A percentile compares a stretch with the other conserved stretches of the same genome.
Evolutionary conservation across 352 stramenopile species (phyloP).

Genomic region (Phytophthora brassicae): DNA sequence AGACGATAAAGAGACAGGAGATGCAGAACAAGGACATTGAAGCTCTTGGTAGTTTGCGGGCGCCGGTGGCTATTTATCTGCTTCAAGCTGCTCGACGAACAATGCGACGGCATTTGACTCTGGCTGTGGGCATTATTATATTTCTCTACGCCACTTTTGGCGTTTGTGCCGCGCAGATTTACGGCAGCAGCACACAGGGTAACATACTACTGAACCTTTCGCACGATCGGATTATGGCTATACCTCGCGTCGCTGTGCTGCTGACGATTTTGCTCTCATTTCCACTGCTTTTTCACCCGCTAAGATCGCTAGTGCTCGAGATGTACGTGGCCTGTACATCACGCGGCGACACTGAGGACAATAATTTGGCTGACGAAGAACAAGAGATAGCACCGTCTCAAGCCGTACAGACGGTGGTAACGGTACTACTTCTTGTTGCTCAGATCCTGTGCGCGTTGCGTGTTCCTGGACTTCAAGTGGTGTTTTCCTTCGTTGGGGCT

Average conservation of each 20-base stretch:
- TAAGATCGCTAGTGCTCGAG: constrained; percentile 65
- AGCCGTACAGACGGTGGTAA: constrained; percentile 38
- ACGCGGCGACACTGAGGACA: background rate
- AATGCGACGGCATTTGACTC: constrained; percentile 53
- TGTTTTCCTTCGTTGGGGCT: constrained; percentile 78
- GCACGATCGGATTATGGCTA: constrained; percentile 67
- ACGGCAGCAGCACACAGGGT: constrained; percentile 56
- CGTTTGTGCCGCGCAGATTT: constrained; percentile 58
- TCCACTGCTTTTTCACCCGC: constrained; percentile 70
- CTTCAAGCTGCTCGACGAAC: constrained; percentile 24
- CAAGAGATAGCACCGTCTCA: constrained; percentile 15
- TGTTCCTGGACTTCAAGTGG: constrained; percentile 63
- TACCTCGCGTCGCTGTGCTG: constrained; percentile 65
- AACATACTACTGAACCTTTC: constrained; percentile 83
- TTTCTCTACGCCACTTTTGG: constrained; percentile 68
- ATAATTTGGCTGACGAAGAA: constrained; percentile 4
- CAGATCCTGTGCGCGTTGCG: constrained; percentile 55
- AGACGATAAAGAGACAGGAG: constrained; percentile 18
- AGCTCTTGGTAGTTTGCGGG: constrained; percentile 7
- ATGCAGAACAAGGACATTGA: constrained; percentile 12
- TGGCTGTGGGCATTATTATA: constrained; percentile 48
- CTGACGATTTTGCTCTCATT: constrained; percentile 80
- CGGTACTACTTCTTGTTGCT: constrained; percentile 42
- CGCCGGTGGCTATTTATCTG: constrained; percentile 16
- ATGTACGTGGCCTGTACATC: constrained; percentile 39